phyloP scores from a whole-genome alignment of 257 asterid species.

The Haberlea rhodopensis region DNA sequence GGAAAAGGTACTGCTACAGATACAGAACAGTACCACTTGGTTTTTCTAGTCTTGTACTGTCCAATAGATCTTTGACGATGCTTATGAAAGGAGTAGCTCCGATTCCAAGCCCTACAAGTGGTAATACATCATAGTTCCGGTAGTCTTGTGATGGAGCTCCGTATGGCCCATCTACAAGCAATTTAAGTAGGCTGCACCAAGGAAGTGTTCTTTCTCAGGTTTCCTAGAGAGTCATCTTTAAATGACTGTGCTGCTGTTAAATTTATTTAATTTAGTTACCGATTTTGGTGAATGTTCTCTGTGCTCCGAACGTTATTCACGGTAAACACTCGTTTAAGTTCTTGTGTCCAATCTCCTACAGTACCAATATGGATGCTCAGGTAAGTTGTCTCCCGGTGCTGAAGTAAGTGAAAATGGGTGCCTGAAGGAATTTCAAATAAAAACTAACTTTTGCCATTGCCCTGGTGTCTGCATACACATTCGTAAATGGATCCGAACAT shows the following conservation, averaged over 20 bases:
- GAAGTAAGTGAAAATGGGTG: constrained; percentile 97
- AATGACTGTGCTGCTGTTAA: constrained; percentile 10
- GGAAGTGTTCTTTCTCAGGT: constrained; percentile 6
- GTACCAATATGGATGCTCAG: constrained; percentile 82
- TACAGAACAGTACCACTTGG: constrained; percentile 38
- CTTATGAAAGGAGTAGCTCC: constrained; percentile 97
- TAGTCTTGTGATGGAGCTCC: constrained; percentile 96
- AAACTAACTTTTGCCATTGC: neutral
- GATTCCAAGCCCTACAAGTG: constrained; percentile 90
- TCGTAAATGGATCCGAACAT: neutral
- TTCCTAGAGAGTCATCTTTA: neutral
- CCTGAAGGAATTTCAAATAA: constrained; percentile 42
- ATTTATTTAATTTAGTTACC: constrained; percentile 40
- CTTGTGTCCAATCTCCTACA: constrained; percentile 70
- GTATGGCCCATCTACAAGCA: constrained; percentile 88
- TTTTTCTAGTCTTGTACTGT: constrained; percentile 70
- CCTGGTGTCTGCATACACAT: neutral
- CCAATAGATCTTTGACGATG: constrained; percentile 75
- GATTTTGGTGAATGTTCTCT: constrained; percentile 46
- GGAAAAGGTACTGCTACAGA: neutral
- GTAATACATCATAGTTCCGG: constrained; percentile 76
- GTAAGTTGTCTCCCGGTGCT: constrained; percentile 88
- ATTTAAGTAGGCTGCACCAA: constrained; percentile 60
- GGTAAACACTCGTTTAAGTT: constrained; percentile 63
- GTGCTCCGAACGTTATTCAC: constrained; percentile 37